These are phyloP conservation scores for Plenodomus tracheiphilus DNA, from an alignment of 2,329 filamentous ascomycete genomes.

Conservation along the genomic window DNA sequence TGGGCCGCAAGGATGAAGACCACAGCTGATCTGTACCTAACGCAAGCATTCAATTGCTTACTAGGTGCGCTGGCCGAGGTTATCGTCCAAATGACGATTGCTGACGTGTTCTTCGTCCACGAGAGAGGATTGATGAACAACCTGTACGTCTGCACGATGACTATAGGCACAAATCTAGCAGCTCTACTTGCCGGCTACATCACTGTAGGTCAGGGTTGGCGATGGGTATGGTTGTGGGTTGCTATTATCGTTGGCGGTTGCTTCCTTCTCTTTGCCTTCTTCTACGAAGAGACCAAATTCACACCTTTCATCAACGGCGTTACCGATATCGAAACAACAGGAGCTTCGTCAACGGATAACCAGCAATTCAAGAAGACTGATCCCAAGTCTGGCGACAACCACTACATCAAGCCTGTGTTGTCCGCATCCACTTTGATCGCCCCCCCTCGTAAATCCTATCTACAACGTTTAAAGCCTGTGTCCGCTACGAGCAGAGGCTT, in stretches of 20 bases:
- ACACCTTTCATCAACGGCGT: slow-evolving; percentile 11
- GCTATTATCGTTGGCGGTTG: slow-evolving; percentile 46
- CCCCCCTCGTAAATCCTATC: no score
- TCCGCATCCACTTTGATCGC: no score
- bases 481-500: no score
- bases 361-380: not conserved
- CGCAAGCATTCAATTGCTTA: slow-evolving; percentile 51
- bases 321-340: not conserved
- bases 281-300: slow-evolving; percentile 46
- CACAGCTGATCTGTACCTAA: slow-evolving; percentile 48
- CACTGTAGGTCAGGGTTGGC: slow-evolving; percentile 51
- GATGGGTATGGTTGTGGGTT: slow-evolving; percentile 57
- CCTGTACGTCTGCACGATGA: slow-evolving; percentile 49
- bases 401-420: no score
- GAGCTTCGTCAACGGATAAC: not conserved
- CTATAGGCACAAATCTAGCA: slow-evolving; percentile 42
- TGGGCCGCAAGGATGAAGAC: slow-evolving; percentile 52
- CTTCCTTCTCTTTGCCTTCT: slow-evolving; percentile 49
- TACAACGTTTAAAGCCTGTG: no score
- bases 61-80: slow-evolving; percentile 50
- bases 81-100: slow-evolving; percentile 53
- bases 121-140: slow-evolving; percentile 53
- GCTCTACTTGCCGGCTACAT: slow-evolving; percentile 49
- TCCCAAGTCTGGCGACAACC: no score
- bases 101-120: slow-evolving; percentile 55